phyloP scores from a whole-genome alignment of 2,329 filamentous ascomycete genomes.

The Cadophora sp. region DNA sequence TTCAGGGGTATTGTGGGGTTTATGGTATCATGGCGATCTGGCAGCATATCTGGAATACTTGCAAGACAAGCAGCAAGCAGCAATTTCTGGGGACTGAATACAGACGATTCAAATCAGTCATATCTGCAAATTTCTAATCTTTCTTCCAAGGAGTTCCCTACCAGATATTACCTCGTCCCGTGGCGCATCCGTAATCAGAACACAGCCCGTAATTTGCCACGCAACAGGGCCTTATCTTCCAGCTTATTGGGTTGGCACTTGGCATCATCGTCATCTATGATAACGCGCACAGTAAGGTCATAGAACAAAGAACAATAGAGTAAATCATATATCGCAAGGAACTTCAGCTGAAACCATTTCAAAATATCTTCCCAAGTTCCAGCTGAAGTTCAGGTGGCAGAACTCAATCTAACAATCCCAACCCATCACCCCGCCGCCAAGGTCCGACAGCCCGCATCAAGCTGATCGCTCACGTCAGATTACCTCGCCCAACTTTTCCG shows the following conservation, averaged over 20 bases:
- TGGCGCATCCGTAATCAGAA: not conserved
- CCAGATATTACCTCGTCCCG: not conserved
- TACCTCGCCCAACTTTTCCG: not conserved
- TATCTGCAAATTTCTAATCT: too few species aligned
- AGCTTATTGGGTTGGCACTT: slow-evolving; percentile 2
- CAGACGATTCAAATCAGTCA: too few species aligned
- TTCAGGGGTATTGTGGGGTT: slow-evolving; percentile 10
- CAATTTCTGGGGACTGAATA: too few species aligned
- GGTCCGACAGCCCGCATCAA: slow-evolving; percentile 3
- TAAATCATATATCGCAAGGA: not conserved
- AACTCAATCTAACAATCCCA: not conserved
- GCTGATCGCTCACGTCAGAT: slow-evolving; percentile 20
- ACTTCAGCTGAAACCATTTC: not conserved
- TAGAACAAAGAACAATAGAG: not conserved
- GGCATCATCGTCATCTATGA: slow-evolving; percentile 2
- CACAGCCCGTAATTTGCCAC: not conserved
- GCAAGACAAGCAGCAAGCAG: not conserved
- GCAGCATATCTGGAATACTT: not conserved
- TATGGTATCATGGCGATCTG: slow-evolving; percentile 1
- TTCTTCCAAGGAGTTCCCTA: not conserved
- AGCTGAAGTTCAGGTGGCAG: not conserved
- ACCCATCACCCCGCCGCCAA: slow-evolving; percentile 12
- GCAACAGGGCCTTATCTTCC: not conserved
- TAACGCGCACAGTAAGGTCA: not conserved
- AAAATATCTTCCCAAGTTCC: not conserved